Evolutionary conservation across 2,329 filamentous ascomycete genomes (phyloP), one percentile per base, ranked within the genome.

Genomic region (Penicillium corylophilum): DNA sequence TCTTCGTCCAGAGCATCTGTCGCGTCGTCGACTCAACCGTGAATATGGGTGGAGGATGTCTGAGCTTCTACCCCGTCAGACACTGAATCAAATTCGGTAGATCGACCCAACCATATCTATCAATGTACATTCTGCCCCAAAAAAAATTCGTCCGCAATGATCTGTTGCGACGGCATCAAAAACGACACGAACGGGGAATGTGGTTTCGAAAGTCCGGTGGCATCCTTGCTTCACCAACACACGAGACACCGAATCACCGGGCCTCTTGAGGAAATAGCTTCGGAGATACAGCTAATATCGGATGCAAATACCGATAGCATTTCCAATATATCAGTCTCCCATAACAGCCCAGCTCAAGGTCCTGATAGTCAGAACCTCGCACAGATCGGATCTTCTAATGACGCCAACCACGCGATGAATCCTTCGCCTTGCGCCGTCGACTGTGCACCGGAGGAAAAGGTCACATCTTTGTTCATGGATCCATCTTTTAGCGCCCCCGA

Each of bases 131-230:
- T 47, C 35, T 64, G 57, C 42, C 54, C 57, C 3, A 60, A 63
- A 47, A 63, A 47, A 42, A 53, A 38, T 63, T 62, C 51, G 53
- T 66, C 36, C 60, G 53, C 38, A 59, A 56, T 45, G 63, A 66
- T 48, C 47, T 65, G n/a, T 50, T 65, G 20, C 55, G 58, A 20
- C 53, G 64, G 36, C 64, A 66, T 46, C 51, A 64, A 33, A 56
- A 58, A 46, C 59, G 63, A 31, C 64, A 67, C 57, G 62, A 62
- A 29, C 55, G 54, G 41, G 64, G 64, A 20, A 66, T 66, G 64
- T 62, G 52, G 49, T 62, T 55, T 50, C 59, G 62, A 28, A 65
- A 64, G 22, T 63, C 57, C 20, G 63, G 62, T 13, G 63, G 62
- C 13, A 29, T 52, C 15, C 26, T 48, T 12, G 20, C 31, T 8